Evolutionary conservation across 2,329 filamentous ascomycete species (phyloP), one percentile per base, ranked within the genome.

Genomic region (Exophiala sp.): DNA sequence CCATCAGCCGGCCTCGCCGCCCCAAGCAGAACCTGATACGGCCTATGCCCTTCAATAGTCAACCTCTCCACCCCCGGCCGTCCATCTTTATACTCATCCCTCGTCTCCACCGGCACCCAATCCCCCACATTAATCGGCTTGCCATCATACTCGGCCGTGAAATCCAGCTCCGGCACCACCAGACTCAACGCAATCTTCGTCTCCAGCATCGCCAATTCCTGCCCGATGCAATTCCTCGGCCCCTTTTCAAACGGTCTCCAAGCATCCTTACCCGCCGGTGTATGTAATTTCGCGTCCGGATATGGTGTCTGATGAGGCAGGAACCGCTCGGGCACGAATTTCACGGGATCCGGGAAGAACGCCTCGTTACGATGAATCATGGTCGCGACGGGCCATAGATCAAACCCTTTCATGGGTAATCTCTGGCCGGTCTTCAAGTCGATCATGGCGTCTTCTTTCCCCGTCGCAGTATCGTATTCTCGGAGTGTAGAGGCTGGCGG

Each of bases 201-300:
- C 65, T 84, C 80, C 12, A 80, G 68, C 66, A 77, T 74, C 0
- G 76, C 80, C 41, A 83, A 69, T 58, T 79, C 76, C 64, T 82
- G 78, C 1, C 80, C 81, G n/a, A 83, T 74, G 61, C 81, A 85
- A 47, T 77, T 78, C 10, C 81, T 66, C 2, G 75, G 71, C 0
- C 82, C 81, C 51, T 75, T 71, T 59, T 79, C 78, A 63, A 85
- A 85, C 0, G 78, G 72, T 7, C 80, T 73, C 72, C 74, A 84
- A 0, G 79, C 78, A 50, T 75, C 73, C 46, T 75, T 73, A 43
- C 65, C 57, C 16, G 69, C 64, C 1, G 56, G 54, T 9, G 61
- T 72, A 64, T 60, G 72, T 53, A 58, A 65, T 62, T 49, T 73
- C 62, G 42, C 57, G 57, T 33, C 63, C 1, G 58, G 60, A 35